Evolutionary conservation across 1,139 yeast genomes (phyloP).

Genomic region (Pneumocystis sp.): DNA sequence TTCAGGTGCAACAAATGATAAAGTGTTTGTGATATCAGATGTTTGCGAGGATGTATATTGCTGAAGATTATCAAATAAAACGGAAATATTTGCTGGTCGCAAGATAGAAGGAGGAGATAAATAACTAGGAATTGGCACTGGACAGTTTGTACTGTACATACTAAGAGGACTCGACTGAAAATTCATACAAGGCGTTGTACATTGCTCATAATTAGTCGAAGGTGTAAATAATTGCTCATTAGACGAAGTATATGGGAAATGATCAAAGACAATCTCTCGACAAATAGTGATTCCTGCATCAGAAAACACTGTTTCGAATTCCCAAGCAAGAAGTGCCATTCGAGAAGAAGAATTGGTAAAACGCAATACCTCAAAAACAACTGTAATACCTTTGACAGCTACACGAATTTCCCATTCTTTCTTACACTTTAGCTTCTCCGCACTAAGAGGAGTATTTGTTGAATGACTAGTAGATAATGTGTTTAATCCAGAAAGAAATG

Average conservation of each 20-base stretch:
- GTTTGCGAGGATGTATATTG: background rate
- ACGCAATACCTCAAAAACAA: background rate
- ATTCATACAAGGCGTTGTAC: background rate
- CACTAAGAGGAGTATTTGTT: background rate
- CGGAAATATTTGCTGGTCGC: background rate
- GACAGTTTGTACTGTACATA: background rate
- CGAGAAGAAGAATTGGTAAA: constrained; percentile 1
- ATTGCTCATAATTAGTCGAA: background rate
- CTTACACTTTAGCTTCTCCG: background rate
- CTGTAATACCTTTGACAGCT: background rate
- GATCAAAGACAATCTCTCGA: background rate
- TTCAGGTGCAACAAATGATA: background rate
- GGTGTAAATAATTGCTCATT: background rate
- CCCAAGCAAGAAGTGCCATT: background rate
- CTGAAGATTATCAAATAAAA: background rate
- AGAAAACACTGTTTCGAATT: background rate
- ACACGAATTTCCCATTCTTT: background rate
- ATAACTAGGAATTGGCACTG: background rate
- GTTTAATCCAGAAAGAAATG: constrained; percentile 10
- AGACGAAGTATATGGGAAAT: background rate
- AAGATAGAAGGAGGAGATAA: background rate
- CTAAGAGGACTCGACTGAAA: background rate
- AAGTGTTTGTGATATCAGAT: background rate
- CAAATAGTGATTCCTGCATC: background rate
- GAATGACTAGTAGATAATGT: background rate